A percentile compares a stretch with the other conserved stretches of the same genome.
Conservation (phyloP, 345 rosid genomes). For the Eucalyptus rudis region DNA sequence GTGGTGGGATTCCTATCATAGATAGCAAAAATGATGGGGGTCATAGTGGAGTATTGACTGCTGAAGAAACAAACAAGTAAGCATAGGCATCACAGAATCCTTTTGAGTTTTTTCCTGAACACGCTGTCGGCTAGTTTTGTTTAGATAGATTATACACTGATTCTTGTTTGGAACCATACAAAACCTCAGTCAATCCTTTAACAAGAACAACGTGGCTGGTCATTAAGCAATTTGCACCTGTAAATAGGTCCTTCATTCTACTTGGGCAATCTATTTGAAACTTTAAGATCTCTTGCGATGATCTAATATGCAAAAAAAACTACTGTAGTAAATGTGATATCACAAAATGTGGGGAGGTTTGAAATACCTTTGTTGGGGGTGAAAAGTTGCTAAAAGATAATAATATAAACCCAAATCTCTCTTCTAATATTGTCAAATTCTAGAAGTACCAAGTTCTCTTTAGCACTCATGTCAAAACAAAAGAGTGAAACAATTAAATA, state of each 20-base stretch:
- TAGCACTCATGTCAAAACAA: background rate
- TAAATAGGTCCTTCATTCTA: background rate
- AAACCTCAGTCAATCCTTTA: background rate
- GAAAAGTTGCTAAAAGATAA: background rate
- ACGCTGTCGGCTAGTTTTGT: background rate
- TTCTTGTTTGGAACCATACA: background rate
- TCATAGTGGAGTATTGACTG: slow-evolving; percentile 9
- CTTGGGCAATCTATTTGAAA: background rate
- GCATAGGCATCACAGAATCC: background rate
- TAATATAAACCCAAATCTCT: background rate
- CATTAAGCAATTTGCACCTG: background rate
- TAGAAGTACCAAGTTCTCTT: background rate
- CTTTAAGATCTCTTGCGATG: background rate
- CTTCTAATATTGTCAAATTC: background rate
- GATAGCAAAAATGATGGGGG: slow-evolving; percentile 26
- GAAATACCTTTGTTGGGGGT: background rate
- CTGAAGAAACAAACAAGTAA: slow-evolving; percentile 63
- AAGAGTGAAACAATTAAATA: background rate
- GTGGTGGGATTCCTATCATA: slow-evolving; percentile 19
- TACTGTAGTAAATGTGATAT: background rate
- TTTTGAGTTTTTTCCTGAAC: background rate
- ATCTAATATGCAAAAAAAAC: background rate
- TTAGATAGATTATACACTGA: background rate
- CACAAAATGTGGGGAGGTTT: background rate
- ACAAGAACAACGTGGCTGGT: background rate